Conservation (phyloP, 441 rosid species). For the Mallotus japonicus region DNA sequence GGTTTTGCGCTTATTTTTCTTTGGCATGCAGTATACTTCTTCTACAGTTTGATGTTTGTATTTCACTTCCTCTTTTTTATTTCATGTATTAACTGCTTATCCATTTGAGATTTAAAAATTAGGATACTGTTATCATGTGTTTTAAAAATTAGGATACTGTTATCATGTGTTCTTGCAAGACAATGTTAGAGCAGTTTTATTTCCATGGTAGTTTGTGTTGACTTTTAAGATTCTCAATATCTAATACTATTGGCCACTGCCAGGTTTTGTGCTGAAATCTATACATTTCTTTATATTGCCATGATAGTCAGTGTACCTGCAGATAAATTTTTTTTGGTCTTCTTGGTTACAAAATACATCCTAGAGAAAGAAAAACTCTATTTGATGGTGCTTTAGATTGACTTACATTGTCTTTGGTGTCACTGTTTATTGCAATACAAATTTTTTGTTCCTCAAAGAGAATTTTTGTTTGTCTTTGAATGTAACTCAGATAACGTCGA, state of each 20-base stretch:
- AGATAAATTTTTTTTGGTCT: not conserved
- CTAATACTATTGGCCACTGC: not conserved
- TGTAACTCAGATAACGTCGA: constrained; percentile 16
- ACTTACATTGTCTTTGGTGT: not conserved
- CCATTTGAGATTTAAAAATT: not conserved
- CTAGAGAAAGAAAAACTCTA: not conserved
- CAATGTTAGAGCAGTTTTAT: not conserved
- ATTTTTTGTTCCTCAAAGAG: constrained; percentile 11
- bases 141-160: not conserved
- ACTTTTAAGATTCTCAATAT: not conserved
- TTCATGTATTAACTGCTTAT: not conserved
- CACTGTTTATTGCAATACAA: not conserved
- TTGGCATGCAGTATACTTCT: not conserved
- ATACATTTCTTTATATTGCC: no score
- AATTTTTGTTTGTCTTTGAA: constrained; percentile 11
- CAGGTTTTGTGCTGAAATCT: not conserved
- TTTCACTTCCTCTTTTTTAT: not conserved
- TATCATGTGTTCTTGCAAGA: constrained; percentile 4
- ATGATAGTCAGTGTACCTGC: not conserved
- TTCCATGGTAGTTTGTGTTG: not conserved
- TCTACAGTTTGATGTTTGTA: not conserved
- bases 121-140: not conserved
- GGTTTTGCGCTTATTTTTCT: not conserved
- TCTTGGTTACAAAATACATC: constrained; percentile 14
- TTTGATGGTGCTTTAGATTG: not conserved